Conservation (phyloP, 129 eudicot species). For the Daucus carota region DH1_v3.0 NC_030385.2:9788501-9789000, state of each 20-base stretch:
- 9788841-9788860: constrained; percentile 83
- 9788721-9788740: background rate
- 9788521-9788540: background rate
- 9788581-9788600: background rate
- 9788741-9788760: background rate
- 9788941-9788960: background rate
- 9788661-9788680: background rate
- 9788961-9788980: constrained; percentile 74
- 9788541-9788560: background rate
- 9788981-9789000: constrained; percentile 94
- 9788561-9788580: background rate
- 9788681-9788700: background rate
- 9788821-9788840: constrained; percentile 21
- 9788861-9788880: constrained; percentile 86
- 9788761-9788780: background rate
- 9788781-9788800: background rate
- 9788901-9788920: constrained; percentile 7
- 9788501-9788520: background rate
- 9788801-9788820: constrained; percentile 1
- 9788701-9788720: background rate
- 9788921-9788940: background rate
- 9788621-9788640: background rate
- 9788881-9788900: constrained; percentile 62
- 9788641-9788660: background rate
- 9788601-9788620: background rate